Base-by-base conservation (phyloP, 78 protist species). In the Planoprotostelium fungivorum region DNA sequence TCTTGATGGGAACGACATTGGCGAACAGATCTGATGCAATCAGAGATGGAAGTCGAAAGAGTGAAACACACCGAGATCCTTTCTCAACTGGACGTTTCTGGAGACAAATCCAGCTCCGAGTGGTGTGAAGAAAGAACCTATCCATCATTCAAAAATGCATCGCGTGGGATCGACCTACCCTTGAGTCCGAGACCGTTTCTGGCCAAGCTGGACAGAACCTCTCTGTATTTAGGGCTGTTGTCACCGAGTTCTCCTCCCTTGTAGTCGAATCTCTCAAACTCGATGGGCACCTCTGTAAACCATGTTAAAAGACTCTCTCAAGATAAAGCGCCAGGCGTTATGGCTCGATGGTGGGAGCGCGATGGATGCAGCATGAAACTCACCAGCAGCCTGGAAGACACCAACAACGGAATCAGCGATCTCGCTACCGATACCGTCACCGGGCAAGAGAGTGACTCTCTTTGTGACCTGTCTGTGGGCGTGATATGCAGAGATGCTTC, bases 401-500 rank as follows among this genome's bases (percentile, higher is more conserved):
- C 87, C 91, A 88, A 85, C 87, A 29, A 93, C 95, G 37, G 94
- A 83, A 29, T 87, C 88, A 51, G 96, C 88, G 38, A 96, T 84
- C 89, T 96, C 98, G 86, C 92, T 96, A 37, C 98, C 98, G 83
- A 95, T 90, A 84, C 98, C 96, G 84, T 96, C 96, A 86, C 96
- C 97, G 37, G 96, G 96, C 36, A 96, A 73, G 38, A 94, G 87
- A 0, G 96, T 96, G 37, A 96, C 97, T 87, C 86, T 92, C 89
- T 86, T 92, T 0, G 84, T 85, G 16, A 84, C 90, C 16, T 16
- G 5, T 51, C 73, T 51, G 5, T 5, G 31, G 73, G 31, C 31
- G 16, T 25, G 31, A 51, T 51, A 51, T 51, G 73, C 31, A 25
- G 73, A 51, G 73, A 51, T 51, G 73, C 16, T 51, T 51, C 73